Percentiles rank a stretch among this genome's conserved stretches.
Evolutionary conservation across 176 grass and related monocot genomes (phyloP).

Genomic region (Raddia distichophylla): DNA sequence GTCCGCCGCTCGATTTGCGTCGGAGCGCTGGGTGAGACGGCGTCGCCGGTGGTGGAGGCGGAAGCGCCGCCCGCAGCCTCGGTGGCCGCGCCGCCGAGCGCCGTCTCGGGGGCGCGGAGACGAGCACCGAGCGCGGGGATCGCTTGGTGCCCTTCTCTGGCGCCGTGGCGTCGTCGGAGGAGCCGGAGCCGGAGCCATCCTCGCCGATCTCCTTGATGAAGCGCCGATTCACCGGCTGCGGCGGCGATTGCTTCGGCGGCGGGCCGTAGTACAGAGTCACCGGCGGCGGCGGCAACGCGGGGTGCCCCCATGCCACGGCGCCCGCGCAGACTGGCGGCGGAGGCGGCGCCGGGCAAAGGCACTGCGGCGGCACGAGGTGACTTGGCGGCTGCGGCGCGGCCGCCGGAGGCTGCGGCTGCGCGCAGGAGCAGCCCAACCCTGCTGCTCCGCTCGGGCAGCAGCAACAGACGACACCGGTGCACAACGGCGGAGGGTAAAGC

Average conservation of each 20-base stretch:
- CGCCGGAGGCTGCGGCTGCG: too few relatives aligned
- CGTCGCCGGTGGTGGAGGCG: neutral
- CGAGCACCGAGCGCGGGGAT: constrained; percentile 25
- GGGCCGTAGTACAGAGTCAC: neutral
- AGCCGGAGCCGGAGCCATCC: neutral
- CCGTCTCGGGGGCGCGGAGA: neutral
- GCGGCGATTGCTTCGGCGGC: neutral
- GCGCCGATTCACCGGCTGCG: neutral
- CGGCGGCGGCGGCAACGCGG: neutral
- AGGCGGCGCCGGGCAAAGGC: too few relatives aligned
- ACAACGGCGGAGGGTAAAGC: neutral
- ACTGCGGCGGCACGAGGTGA: too few relatives aligned
- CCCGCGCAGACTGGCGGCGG: too few relatives aligned
- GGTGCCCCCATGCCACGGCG: neutral
- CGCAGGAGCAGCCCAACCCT: neutral
- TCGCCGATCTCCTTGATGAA: neutral
- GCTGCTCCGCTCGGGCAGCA: neutral
- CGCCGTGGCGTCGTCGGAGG: neutral
- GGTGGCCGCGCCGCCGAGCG: neutral
- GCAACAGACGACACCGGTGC: too few relatives aligned
- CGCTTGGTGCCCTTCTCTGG: neutral
- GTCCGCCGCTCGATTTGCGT: neutral
- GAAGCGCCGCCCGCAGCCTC: neutral
- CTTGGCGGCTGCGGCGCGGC: too few relatives aligned
- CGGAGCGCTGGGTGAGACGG: neutral